Evolutionary conservation across 2,329 filamentous ascomycete species (phyloP).

Genomic region (Diplodia mutila): DNA sequence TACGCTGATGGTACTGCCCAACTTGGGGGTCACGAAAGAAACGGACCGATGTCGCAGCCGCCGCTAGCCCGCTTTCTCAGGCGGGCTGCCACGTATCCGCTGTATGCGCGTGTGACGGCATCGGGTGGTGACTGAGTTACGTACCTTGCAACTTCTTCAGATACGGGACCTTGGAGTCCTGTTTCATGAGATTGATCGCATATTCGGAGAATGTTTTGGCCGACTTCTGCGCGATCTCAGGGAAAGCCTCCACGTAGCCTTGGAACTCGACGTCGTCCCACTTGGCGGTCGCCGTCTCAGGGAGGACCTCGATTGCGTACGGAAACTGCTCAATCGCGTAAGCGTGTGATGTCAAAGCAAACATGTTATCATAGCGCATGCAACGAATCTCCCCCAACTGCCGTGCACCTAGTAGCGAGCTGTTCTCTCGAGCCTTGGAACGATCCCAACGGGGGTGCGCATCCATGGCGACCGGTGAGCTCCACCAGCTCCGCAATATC

Average conservation of each 20-base stretch:
- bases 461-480: conserved; percentile 17
- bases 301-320: conserved; percentile 71
- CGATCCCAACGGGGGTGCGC: conserved; percentile 7
- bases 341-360: conserved; percentile 10
- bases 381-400: background rate
- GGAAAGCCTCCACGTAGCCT: conserved; percentile 72
- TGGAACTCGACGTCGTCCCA: conserved; percentile 70
- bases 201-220: conserved; percentile 66
- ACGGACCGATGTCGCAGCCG: conserved; percentile 24
- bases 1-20: conserved; percentile 19
- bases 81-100: conserved; percentile 25
- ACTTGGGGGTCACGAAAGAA: conserved; percentile 15
- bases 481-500: conserved; percentile 18
- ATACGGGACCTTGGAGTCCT: conserved; percentile 75
- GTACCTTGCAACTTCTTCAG: conserved; percentile 74
- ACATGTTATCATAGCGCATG: background rate
- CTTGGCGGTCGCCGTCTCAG: conserved; percentile 63
- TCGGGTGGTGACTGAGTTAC: conserved; percentile 26
- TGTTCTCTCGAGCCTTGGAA: background rate
- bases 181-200: conserved; percentile 69
- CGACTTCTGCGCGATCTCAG: conserved; percentile 63
- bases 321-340: conserved; percentile 63
- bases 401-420: conserved; percentile 5
- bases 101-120: conserved; percentile 31
- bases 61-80: conserved; percentile 14